Conservation (phyloP, 148 eudicot genomes). For the Vaccinium corymbosum region DNA sequence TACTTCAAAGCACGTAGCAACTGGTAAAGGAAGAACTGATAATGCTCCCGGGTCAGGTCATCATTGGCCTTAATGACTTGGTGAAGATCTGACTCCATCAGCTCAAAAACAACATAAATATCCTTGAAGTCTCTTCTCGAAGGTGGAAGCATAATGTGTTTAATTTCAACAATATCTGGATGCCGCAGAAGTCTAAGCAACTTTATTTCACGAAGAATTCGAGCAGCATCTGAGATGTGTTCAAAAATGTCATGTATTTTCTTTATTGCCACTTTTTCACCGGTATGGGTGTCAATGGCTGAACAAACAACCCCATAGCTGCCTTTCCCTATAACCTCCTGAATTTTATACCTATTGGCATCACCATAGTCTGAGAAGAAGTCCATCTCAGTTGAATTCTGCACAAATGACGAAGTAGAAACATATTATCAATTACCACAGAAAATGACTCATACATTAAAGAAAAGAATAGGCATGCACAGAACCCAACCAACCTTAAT, state of each 20-base stretch:
- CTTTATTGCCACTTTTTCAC: constrained; percentile 70
- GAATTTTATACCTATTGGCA: constrained; percentile 54
- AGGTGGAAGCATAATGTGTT: constrained; percentile 66
- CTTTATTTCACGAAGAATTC: constrained; percentile 67
- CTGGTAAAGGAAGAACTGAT: constrained; percentile 64
- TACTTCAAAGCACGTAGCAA: constrained; percentile 60
- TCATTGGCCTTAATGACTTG: constrained; percentile 69
- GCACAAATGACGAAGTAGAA: constrained; percentile 6
- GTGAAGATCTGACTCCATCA: constrained; percentile 73
- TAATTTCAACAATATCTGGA: constrained; percentile 67
- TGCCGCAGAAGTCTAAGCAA: constrained; percentile 59
- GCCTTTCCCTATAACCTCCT: constrained; percentile 63
- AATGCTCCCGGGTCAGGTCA: constrained; percentile 63
- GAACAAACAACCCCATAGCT: constrained; percentile 74
- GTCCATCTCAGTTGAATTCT: constrained; percentile 48
- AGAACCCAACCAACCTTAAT: background rate
- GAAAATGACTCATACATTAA: background rate
- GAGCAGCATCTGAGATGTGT: constrained; percentile 61
- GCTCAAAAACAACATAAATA: constrained; percentile 65
- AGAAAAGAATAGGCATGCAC: background rate
- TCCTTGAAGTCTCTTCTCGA: constrained; percentile 60
- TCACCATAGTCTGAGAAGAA: constrained; percentile 67
- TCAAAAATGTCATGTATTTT: constrained; percentile 60
- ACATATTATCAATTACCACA: background rate
- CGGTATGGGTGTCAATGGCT: constrained; percentile 61